These are phyloP conservation scores for Fusarium albidum DNA, from an alignment of 2,329 filamentous ascomycete species.

Conservation along the genomic window DNA sequence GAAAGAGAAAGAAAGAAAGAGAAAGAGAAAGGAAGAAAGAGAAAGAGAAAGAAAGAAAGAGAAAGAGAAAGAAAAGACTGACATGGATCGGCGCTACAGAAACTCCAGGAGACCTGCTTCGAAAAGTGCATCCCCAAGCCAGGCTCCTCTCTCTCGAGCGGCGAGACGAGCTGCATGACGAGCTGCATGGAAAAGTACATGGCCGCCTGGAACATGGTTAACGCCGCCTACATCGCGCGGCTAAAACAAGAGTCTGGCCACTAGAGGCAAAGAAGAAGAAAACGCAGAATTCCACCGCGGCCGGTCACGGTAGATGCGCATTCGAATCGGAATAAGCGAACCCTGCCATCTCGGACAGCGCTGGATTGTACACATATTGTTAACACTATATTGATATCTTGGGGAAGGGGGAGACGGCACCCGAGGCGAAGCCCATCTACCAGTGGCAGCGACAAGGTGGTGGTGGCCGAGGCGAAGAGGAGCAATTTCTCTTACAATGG, in stretches of 20 bases:
- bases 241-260: slow-evolving; percentile 64
- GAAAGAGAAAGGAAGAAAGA: background rate
- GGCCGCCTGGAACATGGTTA: slow-evolving; percentile 79
- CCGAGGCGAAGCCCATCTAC: background rate
- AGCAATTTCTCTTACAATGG: slow-evolving; percentile 17
- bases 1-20: background rate
- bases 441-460: background rate
- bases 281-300: slow-evolving; percentile 1
- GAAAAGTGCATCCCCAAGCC: slow-evolving; percentile 78
- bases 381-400: no score
- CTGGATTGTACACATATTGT: slow-evolving; percentile 41
- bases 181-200: slow-evolving; percentile 89
- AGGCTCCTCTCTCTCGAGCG: slow-evolving; percentile 69
- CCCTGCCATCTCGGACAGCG: slow-evolving; percentile 11
- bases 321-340: slow-evolving; percentile 3
- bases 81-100: slow-evolving; percentile 54
- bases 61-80: slow-evolving; percentile 7
- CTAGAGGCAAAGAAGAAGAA: no score
- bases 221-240: slow-evolving; percentile 70
- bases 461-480: background rate
- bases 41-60: background rate
- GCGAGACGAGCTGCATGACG: slow-evolving; percentile 76
- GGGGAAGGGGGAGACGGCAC: slow-evolving; percentile 5
- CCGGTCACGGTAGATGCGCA: background rate
- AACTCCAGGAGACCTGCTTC: slow-evolving; percentile 85